Base-by-base conservation (phyloP, 805 yeast genomes). In the Wickerhamiella galacta region DNA sequence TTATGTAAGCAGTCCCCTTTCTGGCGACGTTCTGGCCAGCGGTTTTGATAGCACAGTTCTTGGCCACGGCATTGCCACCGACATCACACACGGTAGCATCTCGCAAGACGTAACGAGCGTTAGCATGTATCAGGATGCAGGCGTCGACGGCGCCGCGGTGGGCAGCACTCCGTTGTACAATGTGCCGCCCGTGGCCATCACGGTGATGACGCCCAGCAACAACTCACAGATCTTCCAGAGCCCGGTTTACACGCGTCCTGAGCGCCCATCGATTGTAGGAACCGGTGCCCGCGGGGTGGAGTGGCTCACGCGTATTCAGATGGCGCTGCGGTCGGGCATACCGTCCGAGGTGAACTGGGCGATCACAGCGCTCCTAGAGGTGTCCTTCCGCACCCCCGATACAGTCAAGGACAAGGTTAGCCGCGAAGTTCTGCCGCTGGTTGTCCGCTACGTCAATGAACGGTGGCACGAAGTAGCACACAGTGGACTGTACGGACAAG, bases 311-410 rank as follows among this genome's bases (percentile, higher is more conserved):
- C 64, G 94, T 39, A 70, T 82, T 46, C 64, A 65, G 41, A 65
- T 82, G 72, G 72, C 90, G 3, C 63, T 82, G 38, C 61, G 64
- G 38, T 67, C 76, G 14, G 76, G 73, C 1, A 54, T 81, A 16
- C 68, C 62, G 12, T 63, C 66, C 20, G 94, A 82, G 49, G 63
- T 75, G 16, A 71, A 69, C 44, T 78, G 83, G 73, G 75, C 87
- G 3, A 54, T 80, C 35, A 62, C 66, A 30, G 68, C 72, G 4
- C 56, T 74, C 30, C 50, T 62, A 12, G 56, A 55, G 34, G 41
- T 54, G 36, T 60, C 71, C 19, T 65, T 61, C 48, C 63, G 63
- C 31, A 61, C 63, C 18, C 68, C 75, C 4, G 67, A 62, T 29
- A 52, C 60, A 44, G 56, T 72, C 20, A 58, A 58, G 33, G 57